Base-by-base conservation (phyloP, 257 asterid species). In the Nicotiana attenuata region DNA sequence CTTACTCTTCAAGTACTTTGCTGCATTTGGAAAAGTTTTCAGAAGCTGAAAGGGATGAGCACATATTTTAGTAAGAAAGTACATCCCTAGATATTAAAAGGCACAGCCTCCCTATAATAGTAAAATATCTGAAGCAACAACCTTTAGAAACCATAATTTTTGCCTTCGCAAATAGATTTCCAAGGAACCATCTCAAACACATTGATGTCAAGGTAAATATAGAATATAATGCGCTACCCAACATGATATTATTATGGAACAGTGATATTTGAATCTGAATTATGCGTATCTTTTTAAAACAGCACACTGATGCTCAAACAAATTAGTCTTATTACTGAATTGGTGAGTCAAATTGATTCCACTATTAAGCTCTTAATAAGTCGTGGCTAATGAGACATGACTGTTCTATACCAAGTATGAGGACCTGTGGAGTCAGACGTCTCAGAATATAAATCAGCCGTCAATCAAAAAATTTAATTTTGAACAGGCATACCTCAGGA, bases 1-100 rank as follows among this genome's bases (percentile, higher is more conserved):
- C 98, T 89, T 88, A 96, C 99, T 94, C 89, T 82, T 93, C 88
- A 96, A 91, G 92, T 84, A 84, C 83, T 83, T 88, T 68, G 92
- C 5, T 29, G 97, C 90, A 84, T 84, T 86, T 2, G 98, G 98
- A 85, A 94, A 87, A 5, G 97, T 90, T 88, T 94, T 96, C 76
- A 92, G 76, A 83, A 94, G 92, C 99, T 96, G 93, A 84, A 89
- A 81, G 33, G 63, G 83, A 84, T 57, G 85, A 63, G 71, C 52
- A 84, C 63, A 82, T 26, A 73, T 24, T 33, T 86, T 41, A 79
- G 89, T 86, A 69, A 80, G 82, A 81, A 79, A 66, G 59, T 67
- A 38, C 31, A 53, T 81, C 76, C 66, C 45, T 73, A 65, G 45
- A n/a, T 69, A 5, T 69, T 41, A 41, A 38, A 38, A 69, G 77